Percentiles rank a stretch among this genome's conserved stretches.
Evolutionary conservation across 78 protist genomes (phyloP).

Genomic region (Acrasis kona): DNA sequence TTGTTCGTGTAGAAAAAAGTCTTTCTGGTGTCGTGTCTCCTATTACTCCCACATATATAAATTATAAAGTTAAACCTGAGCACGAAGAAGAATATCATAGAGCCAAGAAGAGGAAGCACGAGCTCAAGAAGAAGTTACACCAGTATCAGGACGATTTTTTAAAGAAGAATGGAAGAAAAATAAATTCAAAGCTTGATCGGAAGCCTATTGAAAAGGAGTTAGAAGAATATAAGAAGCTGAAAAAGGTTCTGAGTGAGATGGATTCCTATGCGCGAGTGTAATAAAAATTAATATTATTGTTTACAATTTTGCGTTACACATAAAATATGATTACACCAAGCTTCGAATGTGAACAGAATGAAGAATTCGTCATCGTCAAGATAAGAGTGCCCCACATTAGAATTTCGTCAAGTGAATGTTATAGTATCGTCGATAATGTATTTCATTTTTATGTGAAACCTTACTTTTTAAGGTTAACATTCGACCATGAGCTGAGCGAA

Average conservation of each 20-base stretch:
- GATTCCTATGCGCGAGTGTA: background rate
- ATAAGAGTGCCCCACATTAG: slow-evolving; percentile 1
- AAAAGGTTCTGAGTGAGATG: background rate
- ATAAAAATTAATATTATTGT: too few species aligned
- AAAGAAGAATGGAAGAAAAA: too few species aligned
- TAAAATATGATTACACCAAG: slow-evolving; percentile 13
- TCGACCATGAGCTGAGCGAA: slow-evolving; percentile 20
- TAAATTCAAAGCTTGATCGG: background rate
- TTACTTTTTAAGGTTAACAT: slow-evolving; percentile 6
- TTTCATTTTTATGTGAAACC: slow-evolving; percentile 8
- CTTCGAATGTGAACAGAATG: background rate
- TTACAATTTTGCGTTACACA: background rate
- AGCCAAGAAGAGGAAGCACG: background rate
- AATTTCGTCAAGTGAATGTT: background rate
- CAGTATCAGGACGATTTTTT: background rate
- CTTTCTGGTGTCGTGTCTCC: too few species aligned
- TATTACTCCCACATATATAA: too few species aligned
- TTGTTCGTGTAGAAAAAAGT: too few species aligned
- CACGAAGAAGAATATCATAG: background rate
- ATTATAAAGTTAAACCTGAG: too few species aligned
- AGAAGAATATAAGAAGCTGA: background rate
- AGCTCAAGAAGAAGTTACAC: background rate
- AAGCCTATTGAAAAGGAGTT: too few species aligned
- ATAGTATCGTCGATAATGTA: background rate
- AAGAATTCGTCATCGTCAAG: background rate